Conservation (phyloP, 768 basidiomycete species). For the Sarcomyxa edulis region DNA sequence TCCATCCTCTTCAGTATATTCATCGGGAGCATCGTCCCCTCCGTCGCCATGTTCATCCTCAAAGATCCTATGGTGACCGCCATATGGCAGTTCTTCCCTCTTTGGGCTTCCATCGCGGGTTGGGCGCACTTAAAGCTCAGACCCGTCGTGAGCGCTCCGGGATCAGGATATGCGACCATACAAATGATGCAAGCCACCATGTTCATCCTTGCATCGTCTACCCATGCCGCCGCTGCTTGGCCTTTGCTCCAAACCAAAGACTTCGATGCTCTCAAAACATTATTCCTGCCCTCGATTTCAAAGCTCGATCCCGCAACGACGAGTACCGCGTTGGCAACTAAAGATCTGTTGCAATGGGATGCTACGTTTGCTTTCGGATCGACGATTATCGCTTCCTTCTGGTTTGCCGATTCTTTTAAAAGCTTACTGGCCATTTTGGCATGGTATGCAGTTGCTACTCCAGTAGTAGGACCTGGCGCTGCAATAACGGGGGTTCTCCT, state of each 20-base stretch:
- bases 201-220: slow-evolving; percentile 37
- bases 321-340: slow-evolving; percentile 20
- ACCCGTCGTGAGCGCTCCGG: slow-evolving; percentile 21
- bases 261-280: slow-evolving; percentile 19
- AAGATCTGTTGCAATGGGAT: slow-evolving; percentile 52
- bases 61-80: slow-evolving; percentile 39
- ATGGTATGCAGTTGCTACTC: slow-evolving; percentile 39
- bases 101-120: slow-evolving; percentile 38
- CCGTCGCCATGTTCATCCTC: slow-evolving; percentile 36
- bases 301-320: slow-evolving; percentile 17
- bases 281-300: slow-evolving; percentile 31
- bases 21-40: slow-evolving; percentile 41
- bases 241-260: slow-evolving; percentile 27
- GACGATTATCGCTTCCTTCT: slow-evolving; percentile 39
- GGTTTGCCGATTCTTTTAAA: slow-evolving; percentile 33
- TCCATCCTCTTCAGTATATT: slow-evolving; percentile 46
- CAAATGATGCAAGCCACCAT: slow-evolving; percentile 30
- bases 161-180: slow-evolving; percentile 32
- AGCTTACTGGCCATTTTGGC: slow-evolving; percentile 27
- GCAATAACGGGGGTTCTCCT: slow-evolving; percentile 40
- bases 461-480: slow-evolving; percentile 46
- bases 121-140: slow-evolving; percentile 33
- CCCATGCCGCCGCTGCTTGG: slow-evolving; percentile 36
- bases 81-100: slow-evolving; percentile 50
- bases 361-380: slow-evolving; percentile 31